These are phyloP conservation scores for Trematosphaeria pertusa DNA, from an alignment of 2,329 filamentous ascomycete species.

Conservation along the genomic window DNA sequence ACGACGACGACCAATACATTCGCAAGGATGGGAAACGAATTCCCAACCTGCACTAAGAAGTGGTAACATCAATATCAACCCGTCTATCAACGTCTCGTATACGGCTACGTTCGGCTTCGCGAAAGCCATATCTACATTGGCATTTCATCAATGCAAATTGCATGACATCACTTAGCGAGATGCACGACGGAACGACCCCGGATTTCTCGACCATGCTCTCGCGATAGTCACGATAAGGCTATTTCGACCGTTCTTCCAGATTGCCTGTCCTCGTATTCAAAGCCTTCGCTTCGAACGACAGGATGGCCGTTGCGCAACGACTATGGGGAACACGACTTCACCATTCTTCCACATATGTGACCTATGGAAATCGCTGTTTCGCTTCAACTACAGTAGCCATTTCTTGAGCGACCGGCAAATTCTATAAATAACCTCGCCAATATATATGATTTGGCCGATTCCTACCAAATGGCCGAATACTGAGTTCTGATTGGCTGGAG, in stretches of 20 bases:
- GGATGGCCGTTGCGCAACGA: too few species aligned
- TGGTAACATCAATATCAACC: not conserved
- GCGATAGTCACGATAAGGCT: not conserved
- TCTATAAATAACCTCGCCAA: too few species aligned
- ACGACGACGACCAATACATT: not conserved
- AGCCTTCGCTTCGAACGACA: not conserved
- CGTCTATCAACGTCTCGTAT: not conserved
- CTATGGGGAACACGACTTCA: too few species aligned
- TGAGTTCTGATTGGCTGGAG: too few species aligned
- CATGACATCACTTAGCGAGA: conserved; percentile 6
- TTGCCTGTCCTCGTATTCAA: not conserved
- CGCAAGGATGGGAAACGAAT: not conserved
- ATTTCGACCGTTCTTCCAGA: not conserved
- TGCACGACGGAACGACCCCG: not conserved
- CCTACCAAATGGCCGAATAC: too few species aligned
- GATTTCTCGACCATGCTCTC: not conserved
- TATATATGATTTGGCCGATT: too few species aligned
- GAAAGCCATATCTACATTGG: not conserved
- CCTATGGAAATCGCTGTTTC: too few species aligned
- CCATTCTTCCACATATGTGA: too few species aligned
- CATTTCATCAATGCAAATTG: conserved; percentile 5
- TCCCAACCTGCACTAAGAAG: not conserved
- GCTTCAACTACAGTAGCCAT: too few species aligned
- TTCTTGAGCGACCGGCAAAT: too few species aligned
- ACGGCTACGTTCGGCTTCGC: not conserved